phyloP scores from a whole-genome alignment of 441 rosid species.

The Sinapis alba region DNA sequence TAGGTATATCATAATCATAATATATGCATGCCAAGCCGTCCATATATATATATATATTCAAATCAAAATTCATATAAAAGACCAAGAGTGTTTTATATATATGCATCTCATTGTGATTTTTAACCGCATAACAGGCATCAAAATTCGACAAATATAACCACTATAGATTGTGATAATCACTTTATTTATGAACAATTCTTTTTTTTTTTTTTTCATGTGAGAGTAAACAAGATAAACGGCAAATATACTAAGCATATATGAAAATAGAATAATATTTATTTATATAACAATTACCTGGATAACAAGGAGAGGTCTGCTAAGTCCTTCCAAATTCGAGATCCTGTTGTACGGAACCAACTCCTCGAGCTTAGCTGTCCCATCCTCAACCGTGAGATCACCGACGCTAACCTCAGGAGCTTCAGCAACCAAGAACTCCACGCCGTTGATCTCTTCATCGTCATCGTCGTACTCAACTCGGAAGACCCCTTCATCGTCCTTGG shows the following conservation, averaged over 20 bases:
- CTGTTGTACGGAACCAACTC: slow-evolving; percentile 72
- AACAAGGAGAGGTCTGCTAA: slow-evolving; percentile 62
- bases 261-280: background rate
- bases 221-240: background rate
- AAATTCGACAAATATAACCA: background rate
- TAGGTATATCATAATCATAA: background rate
- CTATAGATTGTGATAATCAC: background rate
- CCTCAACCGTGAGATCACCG: slow-evolving; percentile 69
- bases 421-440: slow-evolving; percentile 74
- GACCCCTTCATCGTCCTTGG: slow-evolving; percentile 81
- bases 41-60: background rate
- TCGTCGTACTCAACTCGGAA: slow-evolving; percentile 76
- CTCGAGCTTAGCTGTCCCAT: slow-evolving; percentile 56
- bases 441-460: slow-evolving; percentile 66
- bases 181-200: too few species aligned
- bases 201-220: background rate
- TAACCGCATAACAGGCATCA: background rate
- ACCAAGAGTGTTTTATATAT: background rate
- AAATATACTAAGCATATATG: background rate
- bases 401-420: slow-evolving; percentile 57
- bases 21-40: background rate
- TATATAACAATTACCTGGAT: slow-evolving; percentile 54
- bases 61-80: background rate
- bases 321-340: slow-evolving; percentile 78
- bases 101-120: background rate